Conservation (phyloP, 192 early-diverging fungal species). For the Mortierella alpina region DNA sequence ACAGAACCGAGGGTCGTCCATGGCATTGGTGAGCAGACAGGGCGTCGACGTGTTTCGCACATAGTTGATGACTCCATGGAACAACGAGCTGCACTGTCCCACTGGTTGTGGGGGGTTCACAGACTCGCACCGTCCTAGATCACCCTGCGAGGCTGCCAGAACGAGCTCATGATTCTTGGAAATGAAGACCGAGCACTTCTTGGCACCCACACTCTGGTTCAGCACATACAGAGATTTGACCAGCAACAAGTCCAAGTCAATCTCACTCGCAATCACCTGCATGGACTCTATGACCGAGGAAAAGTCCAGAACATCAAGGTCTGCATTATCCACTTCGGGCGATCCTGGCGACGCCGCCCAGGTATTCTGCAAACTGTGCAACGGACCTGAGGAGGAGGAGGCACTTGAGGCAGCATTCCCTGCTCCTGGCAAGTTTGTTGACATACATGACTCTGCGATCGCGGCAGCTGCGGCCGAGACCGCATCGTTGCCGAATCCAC, state of each 20-base stretch:
- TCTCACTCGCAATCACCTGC: conserved; percentile 53
- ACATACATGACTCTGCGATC: conserved; percentile 37
- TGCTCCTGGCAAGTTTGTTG: neutral
- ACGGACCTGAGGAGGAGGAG: conserved; percentile 1
- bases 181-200: conserved; percentile 35
- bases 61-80: conserved; percentile 53
- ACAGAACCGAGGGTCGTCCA: conserved; percentile 47
- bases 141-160: conserved; percentile 35
- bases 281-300: conserved; percentile 50
- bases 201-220: conserved; percentile 49
- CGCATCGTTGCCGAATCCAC: conserved; percentile 27
- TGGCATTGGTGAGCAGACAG: conserved; percentile 41
- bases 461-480: conserved; percentile 38
- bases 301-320: conserved; percentile 45
- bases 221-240: conserved; percentile 46
- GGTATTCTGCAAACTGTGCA: conserved; percentile 4
- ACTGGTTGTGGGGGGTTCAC: conserved; percentile 36
- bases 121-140: conserved; percentile 32
- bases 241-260: conserved; percentile 36
- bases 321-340: conserved; percentile 37
- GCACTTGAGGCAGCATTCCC: neutral
- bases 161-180: conserved; percentile 41
- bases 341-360: conserved; percentile 31
- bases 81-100: conserved; percentile 22
- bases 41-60: conserved; percentile 35